A percentile compares a stretch with the other conserved stretches of the same genome.
phyloP scores from a whole-genome alignment of 2,329 filamentous ascomycete species.

The Paraphaeosphaeria minitans region DNA sequence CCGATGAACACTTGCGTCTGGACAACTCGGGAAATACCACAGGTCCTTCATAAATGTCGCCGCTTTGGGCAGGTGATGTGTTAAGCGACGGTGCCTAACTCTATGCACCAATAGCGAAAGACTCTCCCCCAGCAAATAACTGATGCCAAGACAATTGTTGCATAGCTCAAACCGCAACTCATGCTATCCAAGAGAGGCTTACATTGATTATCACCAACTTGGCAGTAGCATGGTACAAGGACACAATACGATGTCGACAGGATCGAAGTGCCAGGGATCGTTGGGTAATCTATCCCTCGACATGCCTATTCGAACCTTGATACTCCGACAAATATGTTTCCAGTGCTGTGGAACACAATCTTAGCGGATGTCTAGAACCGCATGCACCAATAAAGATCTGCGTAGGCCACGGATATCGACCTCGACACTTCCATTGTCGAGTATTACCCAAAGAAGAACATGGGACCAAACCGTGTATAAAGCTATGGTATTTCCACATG shows the following conservation, averaged over 20 bases:
- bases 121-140: background rate
- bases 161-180: slow-evolving; percentile 4
- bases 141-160: slow-evolving; percentile 2
- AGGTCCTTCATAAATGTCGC: background rate
- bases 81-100: slow-evolving; percentile 11
- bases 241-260: background rate
- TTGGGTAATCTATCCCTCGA: background rate
- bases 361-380: background rate
- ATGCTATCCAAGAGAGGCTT: background rate
- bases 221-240: background rate
- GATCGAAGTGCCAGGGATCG: slow-evolving; percentile 1
- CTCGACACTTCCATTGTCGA: background rate
- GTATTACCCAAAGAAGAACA: background rate
- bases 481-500: background rate
- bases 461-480: background rate
- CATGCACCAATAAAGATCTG: slow-evolving; percentile 1
- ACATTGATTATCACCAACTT: slow-evolving; percentile 3
- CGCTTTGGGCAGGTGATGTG: slow-evolving; percentile 12
- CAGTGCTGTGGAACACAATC: slow-evolving; percentile 1
- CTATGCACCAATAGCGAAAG: background rate
- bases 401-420: background rate
- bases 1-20: slow-evolving; percentile 5
- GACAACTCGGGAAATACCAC: slow-evolving; percentile 5
- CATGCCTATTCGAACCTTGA: slow-evolving; percentile 14
- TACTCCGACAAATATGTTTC: slow-evolving; percentile 7